phyloP scores from a whole-genome alignment of 331 rosid genomes.

The Arachis monticola region DNA sequence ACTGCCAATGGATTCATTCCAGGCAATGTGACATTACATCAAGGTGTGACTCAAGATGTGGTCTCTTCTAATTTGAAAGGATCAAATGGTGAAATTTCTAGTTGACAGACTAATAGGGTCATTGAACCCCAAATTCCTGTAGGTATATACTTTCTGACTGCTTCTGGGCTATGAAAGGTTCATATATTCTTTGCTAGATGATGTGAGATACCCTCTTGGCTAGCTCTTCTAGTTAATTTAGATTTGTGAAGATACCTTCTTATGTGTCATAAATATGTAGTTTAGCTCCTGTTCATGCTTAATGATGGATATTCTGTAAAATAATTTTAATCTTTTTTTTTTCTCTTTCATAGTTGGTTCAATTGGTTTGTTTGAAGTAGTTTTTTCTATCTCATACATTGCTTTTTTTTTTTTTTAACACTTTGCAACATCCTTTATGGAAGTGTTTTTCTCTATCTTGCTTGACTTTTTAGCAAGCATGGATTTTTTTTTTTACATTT shows the following conservation, averaged over 20 bases:
- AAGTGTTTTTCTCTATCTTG: slow-evolving; percentile 2
- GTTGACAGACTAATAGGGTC: slow-evolving; percentile 33
- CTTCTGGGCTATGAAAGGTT: slow-evolving; percentile 42
- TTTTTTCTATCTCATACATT: neutral
- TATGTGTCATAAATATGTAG: slow-evolving; percentile 42
- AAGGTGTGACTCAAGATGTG: slow-evolving; percentile 42
- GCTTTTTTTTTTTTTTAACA: neutral
- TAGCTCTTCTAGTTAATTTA: slow-evolving; percentile 21
- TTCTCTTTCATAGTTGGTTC: slow-evolving; percentile 12
- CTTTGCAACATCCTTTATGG: neutral
- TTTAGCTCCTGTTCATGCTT: slow-evolving; percentile 22
- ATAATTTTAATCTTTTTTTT: slow-evolving; percentile 46
- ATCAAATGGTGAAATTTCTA: slow-evolving; percentile 43
- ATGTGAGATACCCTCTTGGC: slow-evolving; percentile 32
- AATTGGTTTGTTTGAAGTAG: slow-evolving; percentile 14
- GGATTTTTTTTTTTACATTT: neutral
- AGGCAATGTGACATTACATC: slow-evolving; percentile 41
- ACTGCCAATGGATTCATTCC: slow-evolving; percentile 41
- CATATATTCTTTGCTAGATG: slow-evolving; percentile 53
- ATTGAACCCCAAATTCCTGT: slow-evolving; percentile 29
- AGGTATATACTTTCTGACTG: slow-evolving; percentile 53
- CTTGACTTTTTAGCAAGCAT: neutral
- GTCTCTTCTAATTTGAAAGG: slow-evolving; percentile 48
- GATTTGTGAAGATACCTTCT: slow-evolving; percentile 38
- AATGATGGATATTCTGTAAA: slow-evolving; percentile 51